Base-by-base conservation (phyloP, 805 yeast species). In the Candida railenensis region DNA sequence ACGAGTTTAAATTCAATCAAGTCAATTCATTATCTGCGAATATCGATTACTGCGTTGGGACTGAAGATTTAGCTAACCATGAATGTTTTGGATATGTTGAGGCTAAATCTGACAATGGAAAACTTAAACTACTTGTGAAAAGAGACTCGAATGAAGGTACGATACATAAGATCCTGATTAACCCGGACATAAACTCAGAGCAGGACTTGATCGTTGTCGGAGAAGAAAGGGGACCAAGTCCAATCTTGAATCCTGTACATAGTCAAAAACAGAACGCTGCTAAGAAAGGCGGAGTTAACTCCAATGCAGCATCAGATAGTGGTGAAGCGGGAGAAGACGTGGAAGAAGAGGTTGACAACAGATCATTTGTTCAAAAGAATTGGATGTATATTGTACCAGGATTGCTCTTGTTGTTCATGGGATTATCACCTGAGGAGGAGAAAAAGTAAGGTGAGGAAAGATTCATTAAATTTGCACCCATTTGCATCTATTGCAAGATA, bases 321-420 rank as follows among this genome's bases (percentile, higher is more conserved):
- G 63, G 56, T 1, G 62, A 56, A 47, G 51, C 51, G 14, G 61
- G 51, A 43, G 59, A 53, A 16, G 63, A 58, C 32, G 54, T 47
- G 14, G 54, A 49, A 32, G 58, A 50, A 20, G 62, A 52, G 38
- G 66, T 55, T 18, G 68, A 59, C 40, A 58, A 57, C 14, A 56
- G 69, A 34, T 74, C 83, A 3, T 81, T 80, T 62, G 63, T 82
- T 15, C 85, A 81, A 57, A 76, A 76, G 58, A 76, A 82, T 62
- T 82, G 87, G 87, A 69, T 79, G 73, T 81, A 77, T 59, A 65
- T 82, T 21, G 79, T 79, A 5, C 80, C 82, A 2, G 78, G 79
- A 12, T 50, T 77, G 19, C 42, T 80, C 9, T 49, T 71, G 47
- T 34, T 78, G 34, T 46, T 74, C 46, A 48, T 58, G 8, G 18